Conservation (phyloP, 83 land plant species). For the Picea abies region DNA sequence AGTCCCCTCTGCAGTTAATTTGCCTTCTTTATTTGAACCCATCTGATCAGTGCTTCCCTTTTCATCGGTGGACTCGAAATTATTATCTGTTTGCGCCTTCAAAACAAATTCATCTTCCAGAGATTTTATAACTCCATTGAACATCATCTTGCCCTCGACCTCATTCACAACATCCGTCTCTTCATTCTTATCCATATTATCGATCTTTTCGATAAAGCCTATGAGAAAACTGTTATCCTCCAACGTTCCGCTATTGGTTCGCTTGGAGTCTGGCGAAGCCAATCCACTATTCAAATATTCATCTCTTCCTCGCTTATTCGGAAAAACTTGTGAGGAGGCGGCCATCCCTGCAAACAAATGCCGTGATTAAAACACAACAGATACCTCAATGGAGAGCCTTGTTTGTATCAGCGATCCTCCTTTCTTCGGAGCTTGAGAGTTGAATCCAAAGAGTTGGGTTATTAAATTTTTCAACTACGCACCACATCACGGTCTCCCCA, state of each 20-base stretch:
- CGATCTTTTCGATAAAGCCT: background rate
- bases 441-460: background rate
- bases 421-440: too few species aligned
- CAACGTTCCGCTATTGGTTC: background rate
- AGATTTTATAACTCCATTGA: background rate
- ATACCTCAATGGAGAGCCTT: background rate
- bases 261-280: background rate
- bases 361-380: background rate
- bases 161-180: background rate
- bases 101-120: background rate
- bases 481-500: too few species aligned
- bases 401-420: too few species aligned
- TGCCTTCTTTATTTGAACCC: background rate
- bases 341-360: background rate
- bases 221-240: background rate
- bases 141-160: background rate
- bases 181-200: background rate
- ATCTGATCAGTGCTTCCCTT: background rate
- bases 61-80: background rate
- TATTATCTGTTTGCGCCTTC: background rate
- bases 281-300: background rate
- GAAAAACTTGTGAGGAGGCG: background rate
- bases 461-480: too few species aligned
- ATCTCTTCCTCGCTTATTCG: slow-evolving; percentile 10
- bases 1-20: background rate